Evolutionary conservation across 257 asterid genomes (phyloP), one percentile per base, ranked within the genome.

Genomic region (Solanum sitiens): DNA sequence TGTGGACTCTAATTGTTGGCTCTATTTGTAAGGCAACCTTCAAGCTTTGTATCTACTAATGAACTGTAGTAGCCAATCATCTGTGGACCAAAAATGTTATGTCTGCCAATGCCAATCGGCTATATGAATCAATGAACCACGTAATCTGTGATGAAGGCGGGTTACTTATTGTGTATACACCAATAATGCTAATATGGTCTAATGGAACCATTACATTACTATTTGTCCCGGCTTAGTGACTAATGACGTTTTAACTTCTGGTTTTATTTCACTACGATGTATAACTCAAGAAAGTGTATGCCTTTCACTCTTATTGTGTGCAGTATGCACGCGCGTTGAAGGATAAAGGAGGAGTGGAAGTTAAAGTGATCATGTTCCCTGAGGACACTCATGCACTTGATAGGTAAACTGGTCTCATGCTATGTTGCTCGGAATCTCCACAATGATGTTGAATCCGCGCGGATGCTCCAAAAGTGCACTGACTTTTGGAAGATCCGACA

Each of bases 311-410:
- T 50, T 30, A 50, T 56, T 44, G 2, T n/a, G 47, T 32, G 88
- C 89, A 96, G 99, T 97, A 93, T 89, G 98, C 94, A 33, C 95
- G 98, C 8, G 98, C 98, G 3, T 87, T 97, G 50, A 94, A 92
- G 94, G 98, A 97, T 92, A 94, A 86, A 90, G 99, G 99, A 27
- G 95, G 99, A 27, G 95, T 92, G 1, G 92, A 91, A 85, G 94
- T 93, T 2, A 97, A 96, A 93, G 91, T 96, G 83, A 90, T 97
- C 16, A 61, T 95, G 90, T 97, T 96, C 89, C 99, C 99, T 27
- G 91, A 92, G 40, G 99, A 97, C 85, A 83, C 84, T 4, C 99
- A 96, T 90, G 91, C 91, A 89, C 92, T 97, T 68, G 98, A 97
- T 71, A 91, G 91, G 99, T 96, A 92, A 82, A 47, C 1, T 47